phyloP scores from a whole-genome alignment of 306 rosid genomes.

The Acacia melanoxylon region DNA sequence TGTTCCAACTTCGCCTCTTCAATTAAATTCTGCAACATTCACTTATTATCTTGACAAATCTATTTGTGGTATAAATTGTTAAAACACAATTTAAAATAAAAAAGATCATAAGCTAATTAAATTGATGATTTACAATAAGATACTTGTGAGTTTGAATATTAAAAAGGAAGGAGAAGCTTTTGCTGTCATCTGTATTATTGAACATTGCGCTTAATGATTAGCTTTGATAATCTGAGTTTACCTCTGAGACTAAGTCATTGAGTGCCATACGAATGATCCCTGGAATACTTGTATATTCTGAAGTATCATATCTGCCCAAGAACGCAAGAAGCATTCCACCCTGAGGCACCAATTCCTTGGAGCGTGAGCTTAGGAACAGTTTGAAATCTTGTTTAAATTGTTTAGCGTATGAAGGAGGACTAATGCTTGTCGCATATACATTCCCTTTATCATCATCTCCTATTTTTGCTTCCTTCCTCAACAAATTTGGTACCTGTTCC shows the following conservation, averaged over 20 bases:
- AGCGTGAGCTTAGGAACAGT: conserved; percentile 42
- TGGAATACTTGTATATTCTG: conserved; percentile 18
- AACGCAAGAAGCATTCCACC: conserved; percentile 47
- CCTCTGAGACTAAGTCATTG: conserved; percentile 59
- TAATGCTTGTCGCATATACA: conserved; percentile 20
- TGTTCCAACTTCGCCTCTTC: not conserved
- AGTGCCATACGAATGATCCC: conserved; percentile 39
- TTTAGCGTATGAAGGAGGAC: conserved; percentile 36
- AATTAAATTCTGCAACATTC: not conserved
- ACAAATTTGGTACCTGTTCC: not conserved
- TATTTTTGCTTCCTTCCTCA: not conserved
- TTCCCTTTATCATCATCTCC: not conserved
- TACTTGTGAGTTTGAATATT: too few species aligned
- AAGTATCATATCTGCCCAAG: conserved; percentile 30
- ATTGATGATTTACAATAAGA: too few species aligned
- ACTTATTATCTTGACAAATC: too few species aligned
- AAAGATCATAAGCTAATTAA: too few species aligned
- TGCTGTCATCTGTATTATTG: not conserved
- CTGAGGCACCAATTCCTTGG: conserved; percentile 38
- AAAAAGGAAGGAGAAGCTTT: too few species aligned
- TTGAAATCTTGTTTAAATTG: conserved; percentile 49
- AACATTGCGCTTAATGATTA: too few species aligned
- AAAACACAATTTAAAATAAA: too few species aligned
- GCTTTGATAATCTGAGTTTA: not conserved
- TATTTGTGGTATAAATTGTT: too few species aligned